A percentile compares a stretch with the other conserved stretches of the same genome.
phyloP scores from a whole-genome alignment of 2,329 filamentous ascomycete genomes.

The Aspergillus eucalypticola region DNA sequence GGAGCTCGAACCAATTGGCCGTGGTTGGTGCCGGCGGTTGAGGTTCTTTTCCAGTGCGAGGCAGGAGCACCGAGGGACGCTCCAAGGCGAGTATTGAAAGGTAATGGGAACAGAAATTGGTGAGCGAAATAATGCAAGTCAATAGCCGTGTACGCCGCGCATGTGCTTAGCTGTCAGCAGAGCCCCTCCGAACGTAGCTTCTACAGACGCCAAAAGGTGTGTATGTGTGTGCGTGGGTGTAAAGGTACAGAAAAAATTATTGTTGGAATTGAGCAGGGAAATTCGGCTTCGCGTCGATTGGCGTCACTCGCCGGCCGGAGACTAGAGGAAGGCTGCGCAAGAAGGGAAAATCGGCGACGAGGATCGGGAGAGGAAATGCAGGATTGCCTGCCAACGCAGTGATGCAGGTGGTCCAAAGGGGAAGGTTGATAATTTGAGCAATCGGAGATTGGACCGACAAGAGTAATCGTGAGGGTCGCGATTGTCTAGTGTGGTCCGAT shows the following conservation, averaged over 20 bases:
- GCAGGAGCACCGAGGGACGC: constrained; percentile 8
- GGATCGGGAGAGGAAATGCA: constrained; percentile 33
- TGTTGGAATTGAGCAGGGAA: constrained; percentile 17
- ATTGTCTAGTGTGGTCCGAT: constrained; percentile 29
- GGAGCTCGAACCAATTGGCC: constrained; percentile 33
- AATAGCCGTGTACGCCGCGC: constrained; percentile 28
- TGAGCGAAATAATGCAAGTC: constrained; percentile 26
- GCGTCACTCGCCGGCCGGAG: constrained; percentile 13
- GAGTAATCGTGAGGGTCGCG: constrained; percentile 27
- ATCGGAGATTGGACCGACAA: constrained; percentile 33
- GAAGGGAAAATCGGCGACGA: constrained; percentile 26
- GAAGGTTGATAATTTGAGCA: constrained; percentile 29
- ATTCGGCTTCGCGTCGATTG: constrained; percentile 17
- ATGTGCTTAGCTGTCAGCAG: constrained; percentile 31
- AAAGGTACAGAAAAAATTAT: too few relatives aligned
- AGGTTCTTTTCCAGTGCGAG: constrained; percentile 11
- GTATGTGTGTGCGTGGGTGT: too few relatives aligned
- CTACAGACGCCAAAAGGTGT: neutral
- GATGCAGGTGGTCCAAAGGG: constrained; percentile 40
- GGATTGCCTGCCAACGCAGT: constrained; percentile 37
- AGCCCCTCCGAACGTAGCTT: constrained; percentile 23
- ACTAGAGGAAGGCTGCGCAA: constrained; percentile 8
- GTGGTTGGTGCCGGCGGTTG: constrained; percentile 18
- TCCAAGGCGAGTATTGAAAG: constrained; percentile 11
- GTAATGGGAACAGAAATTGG: constrained; percentile 17